Evolutionary conservation across 805 yeast species (phyloP).

Genomic region (Lipomyces yamanashiensis): DNA sequence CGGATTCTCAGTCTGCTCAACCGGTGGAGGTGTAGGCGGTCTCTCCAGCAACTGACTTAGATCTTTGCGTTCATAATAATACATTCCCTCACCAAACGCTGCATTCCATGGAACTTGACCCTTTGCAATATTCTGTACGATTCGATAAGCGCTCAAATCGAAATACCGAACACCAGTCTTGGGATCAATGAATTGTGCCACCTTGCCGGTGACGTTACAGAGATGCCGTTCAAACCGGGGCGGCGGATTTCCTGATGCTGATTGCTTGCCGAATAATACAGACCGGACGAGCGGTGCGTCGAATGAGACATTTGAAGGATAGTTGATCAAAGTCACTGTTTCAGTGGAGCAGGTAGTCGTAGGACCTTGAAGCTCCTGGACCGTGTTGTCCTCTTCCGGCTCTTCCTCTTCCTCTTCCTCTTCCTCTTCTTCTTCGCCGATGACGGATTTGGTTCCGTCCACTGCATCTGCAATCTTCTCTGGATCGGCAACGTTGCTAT

Average conservation of each 20-base stretch:
- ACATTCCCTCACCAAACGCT: conserved; percentile 47
- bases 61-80: conserved; percentile 19
- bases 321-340: conserved; percentile 20
- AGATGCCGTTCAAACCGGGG: conserved; percentile 64
- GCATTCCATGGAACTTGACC: conserved; percentile 60
- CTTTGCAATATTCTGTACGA: conserved; percentile 56
- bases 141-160: conserved; percentile 77
- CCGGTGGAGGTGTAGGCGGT: not conserved
- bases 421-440: not conserved
- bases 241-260: conserved; percentile 34
- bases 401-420: conserved; percentile 4
- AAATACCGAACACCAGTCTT: conserved; percentile 84
- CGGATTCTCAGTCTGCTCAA: not conserved
- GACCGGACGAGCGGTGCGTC: conserved; percentile 43
- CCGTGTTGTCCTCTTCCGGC: not conserved
- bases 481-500: not conserved
- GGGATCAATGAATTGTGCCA: conserved; percentile 87
- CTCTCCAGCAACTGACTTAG: not conserved
- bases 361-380: conserved; percentile 10
- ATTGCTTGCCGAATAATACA: conserved; percentile 65
- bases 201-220: conserved; percentile 77
- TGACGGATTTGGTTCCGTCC: not conserved
- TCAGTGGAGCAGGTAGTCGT: conserved; percentile 22
- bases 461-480: not conserved
- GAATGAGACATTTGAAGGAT: conserved; percentile 11